These are phyloP conservation scores for Pleurozium schreberi DNA, from an alignment of 225 moss, liverwort and hornwort species.

Conservation along the genomic window DNA sequence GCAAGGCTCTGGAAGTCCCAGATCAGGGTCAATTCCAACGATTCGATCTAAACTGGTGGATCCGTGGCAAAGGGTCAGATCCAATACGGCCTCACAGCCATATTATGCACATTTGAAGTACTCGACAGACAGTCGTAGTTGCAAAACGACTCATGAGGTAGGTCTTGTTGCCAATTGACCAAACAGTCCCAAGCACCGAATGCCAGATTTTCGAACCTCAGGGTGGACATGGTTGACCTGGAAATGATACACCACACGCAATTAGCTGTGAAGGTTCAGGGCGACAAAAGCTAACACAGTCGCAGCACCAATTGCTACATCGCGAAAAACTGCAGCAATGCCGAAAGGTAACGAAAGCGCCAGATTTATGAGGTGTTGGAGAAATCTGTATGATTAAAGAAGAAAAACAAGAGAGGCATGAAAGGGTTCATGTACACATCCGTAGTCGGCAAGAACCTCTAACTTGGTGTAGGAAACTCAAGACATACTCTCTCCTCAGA, in stretches of 20 bases:
- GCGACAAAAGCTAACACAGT: background rate
- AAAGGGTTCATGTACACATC: background rate
- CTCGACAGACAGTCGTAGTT: conserved; percentile 45
- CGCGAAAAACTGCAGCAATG: background rate
- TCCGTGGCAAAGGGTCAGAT: conserved; percentile 77
- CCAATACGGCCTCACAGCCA: conserved; percentile 82
- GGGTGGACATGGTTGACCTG: conserved; percentile 68
- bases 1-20: conserved; percentile 21
- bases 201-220: conserved; percentile 77
- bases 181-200: conserved; percentile 80
- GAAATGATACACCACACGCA: background rate
- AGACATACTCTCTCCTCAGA: background rate
- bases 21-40: conserved; percentile 32
- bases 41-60: conserved; percentile 51
- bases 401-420: too few relatives aligned
- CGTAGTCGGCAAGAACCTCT: background rate
- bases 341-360: background rate
- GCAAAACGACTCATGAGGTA: conserved; percentile 34
- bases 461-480: too few relatives aligned
- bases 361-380: background rate
- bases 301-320: background rate
- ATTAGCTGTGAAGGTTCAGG: background rate
- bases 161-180: conserved; percentile 49
- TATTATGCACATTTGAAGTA: conserved; percentile 50
- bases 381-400: background rate